These are phyloP conservation scores for Talaromyces sp. DNA, from an alignment of 2,329 filamentous ascomycete species.

Conservation along the genomic window DNA sequence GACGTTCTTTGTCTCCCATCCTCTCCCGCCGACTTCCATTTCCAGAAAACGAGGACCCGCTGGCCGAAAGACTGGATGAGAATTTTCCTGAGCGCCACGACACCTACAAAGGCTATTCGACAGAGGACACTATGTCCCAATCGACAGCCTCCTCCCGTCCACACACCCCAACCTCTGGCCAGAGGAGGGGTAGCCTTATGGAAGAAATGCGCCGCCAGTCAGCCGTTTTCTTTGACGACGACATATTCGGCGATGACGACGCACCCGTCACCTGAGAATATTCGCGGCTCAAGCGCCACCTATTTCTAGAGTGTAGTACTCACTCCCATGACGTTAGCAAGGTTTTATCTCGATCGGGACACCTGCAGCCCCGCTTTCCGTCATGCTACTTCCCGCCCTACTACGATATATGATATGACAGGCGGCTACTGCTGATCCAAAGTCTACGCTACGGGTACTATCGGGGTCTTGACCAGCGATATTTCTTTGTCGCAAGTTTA, in stretches of 20 bases:
- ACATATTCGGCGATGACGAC: conserved; percentile 36
- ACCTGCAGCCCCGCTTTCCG: conserved; percentile 18
- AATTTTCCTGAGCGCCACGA: conserved; percentile 30
- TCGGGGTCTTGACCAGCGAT: conserved; percentile 5
- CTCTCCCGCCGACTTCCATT: conserved; percentile 31
- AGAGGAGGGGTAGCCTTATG: conserved; percentile 36
- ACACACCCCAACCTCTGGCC: conserved; percentile 21
- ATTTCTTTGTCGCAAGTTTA: not conserved
- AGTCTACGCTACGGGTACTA: not conserved
- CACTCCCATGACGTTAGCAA: conserved; percentile 13
- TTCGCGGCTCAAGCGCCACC: conserved; percentile 18
- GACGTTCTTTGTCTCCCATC: conserved; percentile 30
- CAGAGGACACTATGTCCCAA: conserved; percentile 17
- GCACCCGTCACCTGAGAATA: conserved; percentile 21
- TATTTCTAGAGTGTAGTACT: not conserved
- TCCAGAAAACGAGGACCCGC: conserved; percentile 22
- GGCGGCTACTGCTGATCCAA: conserved; percentile 19
- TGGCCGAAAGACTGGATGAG: conserved; percentile 30
- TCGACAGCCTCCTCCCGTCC: conserved; percentile 24
- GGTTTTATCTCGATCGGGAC: conserved; percentile 15
- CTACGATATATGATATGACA: conserved; percentile 15
- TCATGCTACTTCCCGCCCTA: conserved; percentile 14
- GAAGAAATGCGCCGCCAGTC: conserved; percentile 51
- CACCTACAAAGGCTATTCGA: conserved; percentile 25
- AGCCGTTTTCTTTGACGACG: conserved; percentile 52